Percentiles rank a stretch among this genome's conserved stretches.
These are phyloP conservation scores for Lentinula aciculospora DNA, from an alignment of 768 basidiomycete genomes.

Conservation along the genomic window DNA sequence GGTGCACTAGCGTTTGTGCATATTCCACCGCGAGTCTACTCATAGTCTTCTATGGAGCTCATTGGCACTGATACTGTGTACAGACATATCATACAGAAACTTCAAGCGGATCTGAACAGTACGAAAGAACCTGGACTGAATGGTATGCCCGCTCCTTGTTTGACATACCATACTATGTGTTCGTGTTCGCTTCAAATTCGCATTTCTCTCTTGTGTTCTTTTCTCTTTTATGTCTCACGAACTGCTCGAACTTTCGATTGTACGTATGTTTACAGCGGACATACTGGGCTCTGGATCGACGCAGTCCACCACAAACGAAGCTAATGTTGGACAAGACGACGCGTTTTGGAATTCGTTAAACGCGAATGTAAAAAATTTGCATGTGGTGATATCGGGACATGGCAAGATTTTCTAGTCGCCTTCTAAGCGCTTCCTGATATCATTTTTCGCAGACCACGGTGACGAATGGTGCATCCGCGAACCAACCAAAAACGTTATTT, in stretches of 20 bases:
- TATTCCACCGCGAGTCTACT: slow-evolving; percentile 58
- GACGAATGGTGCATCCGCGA: slow-evolving; percentile 78
- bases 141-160: too few relatives aligned
- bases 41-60: not conserved
- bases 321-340: slow-evolving; percentile 39
- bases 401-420: slow-evolving; percentile 37
- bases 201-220: not conserved
- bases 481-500: slow-evolving; percentile 52
- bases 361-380: slow-evolving; percentile 55
- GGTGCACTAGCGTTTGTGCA: slow-evolving; percentile 69
- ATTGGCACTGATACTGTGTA: not conserved
- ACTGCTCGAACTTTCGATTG: not conserved
- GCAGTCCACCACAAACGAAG: slow-evolving; percentile 41
- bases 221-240: not conserved
- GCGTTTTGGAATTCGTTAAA: slow-evolving; percentile 62
- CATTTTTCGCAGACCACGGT: slow-evolving; percentile 55
- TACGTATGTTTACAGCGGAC: slow-evolving; percentile 35
- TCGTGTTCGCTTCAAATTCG: too few relatives aligned
- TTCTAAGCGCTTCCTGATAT: too few relatives aligned
- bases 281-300: slow-evolving; percentile 48
- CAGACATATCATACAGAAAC: slow-evolving; percentile 30
- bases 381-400: slow-evolving; percentile 66
- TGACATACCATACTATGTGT: too few relatives aligned
- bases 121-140: slow-evolving; percentile 37
- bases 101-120: slow-evolving; percentile 30